Evolutionary conservation across 345 rosid genomes (phyloP), one percentile per base, ranked within the genome.

Genomic region (Populus deltoides): DNA sequence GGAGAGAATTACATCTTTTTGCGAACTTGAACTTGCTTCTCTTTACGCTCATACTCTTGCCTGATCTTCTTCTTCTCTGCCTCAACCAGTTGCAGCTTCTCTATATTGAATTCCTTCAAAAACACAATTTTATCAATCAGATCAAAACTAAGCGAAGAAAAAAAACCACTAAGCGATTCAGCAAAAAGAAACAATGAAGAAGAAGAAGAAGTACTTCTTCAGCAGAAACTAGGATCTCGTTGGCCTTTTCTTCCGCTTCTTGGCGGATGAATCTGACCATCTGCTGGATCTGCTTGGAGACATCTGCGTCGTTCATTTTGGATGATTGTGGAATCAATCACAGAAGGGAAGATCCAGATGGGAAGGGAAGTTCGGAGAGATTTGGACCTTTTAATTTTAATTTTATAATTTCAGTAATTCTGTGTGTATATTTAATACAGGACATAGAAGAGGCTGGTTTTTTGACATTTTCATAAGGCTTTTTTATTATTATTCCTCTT

Each of bases 31-130:
- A 94, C 97, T 80, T 94, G 99, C 88, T 96, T 96, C 92, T 96
- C 92, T 86, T 96, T 96, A 71, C 94, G 89, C 89, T 96, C 97
- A 75, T 94, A 97, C 87, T 97, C 98, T 71, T 92, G 98, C 77
- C 93, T 89, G 74, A 97, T 94, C 94, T 92, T 97, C 91, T 92
- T 97, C 94, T 97, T 97, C 93, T 91, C 98, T 36, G 95, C 98
- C 81, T 97, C 99, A 78, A 92, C 92, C 47, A 94, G 78, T 82
- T 90, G 98, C 87, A 97, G 82, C 87, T 97, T 97, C 89, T 97
- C 97, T 70, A 97, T 97, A 80, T 97, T 94, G 93, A 97, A 94
- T 85, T 97, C 99, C 99, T 97, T 31, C 77, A 66, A 70, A 53
- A 76, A 68, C 51, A 7, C 62, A 45, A 51, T 31, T 59, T 43